phyloP scores from a whole-genome alignment of 129 eudicot genomes.

The Flaveria linearis region DNA sequence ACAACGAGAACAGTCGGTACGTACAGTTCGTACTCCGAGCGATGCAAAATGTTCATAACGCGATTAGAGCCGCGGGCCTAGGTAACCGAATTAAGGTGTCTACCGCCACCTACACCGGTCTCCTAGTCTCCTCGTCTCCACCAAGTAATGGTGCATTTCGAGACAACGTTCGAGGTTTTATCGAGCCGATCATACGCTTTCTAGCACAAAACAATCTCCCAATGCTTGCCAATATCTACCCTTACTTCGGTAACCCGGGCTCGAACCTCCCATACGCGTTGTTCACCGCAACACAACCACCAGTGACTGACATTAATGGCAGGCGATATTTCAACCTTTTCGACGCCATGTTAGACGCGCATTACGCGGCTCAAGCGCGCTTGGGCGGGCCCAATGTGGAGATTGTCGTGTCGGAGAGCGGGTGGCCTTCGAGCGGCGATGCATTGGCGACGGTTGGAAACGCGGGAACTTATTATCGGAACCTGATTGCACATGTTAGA shows the following conservation, averaged over 20 bases:
- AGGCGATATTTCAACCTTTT: slow-evolving; percentile 29
- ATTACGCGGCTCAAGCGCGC: slow-evolving; percentile 36
- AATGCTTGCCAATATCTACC: slow-evolving; percentile 30
- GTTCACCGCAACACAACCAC: slow-evolving; percentile 22
- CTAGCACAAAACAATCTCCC: slow-evolving; percentile 24
- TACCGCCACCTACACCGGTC: slow-evolving; percentile 30
- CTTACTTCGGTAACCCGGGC: background rate
- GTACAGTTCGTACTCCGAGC: slow-evolving; percentile 35
- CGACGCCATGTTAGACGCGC: slow-evolving; percentile 39
- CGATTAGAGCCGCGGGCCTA: slow-evolving; percentile 27
- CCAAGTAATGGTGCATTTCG: slow-evolving; percentile 16
- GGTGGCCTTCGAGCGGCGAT: slow-evolving; percentile 35
- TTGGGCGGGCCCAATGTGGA: slow-evolving; percentile 29
- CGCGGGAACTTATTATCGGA: slow-evolving; percentile 26
- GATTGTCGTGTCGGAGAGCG: slow-evolving; percentile 39
- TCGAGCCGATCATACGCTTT: slow-evolving; percentile 19
- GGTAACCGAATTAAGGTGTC: slow-evolving; percentile 28
- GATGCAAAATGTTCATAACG: slow-evolving; percentile 37
- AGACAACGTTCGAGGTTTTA: slow-evolving; percentile 21
- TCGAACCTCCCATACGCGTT: slow-evolving; percentile 7
- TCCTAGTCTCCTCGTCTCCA: background rate
- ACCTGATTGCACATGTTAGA: slow-evolving; percentile 30
- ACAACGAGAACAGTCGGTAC: slow-evolving; percentile 1
- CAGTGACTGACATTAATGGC: slow-evolving; percentile 17
- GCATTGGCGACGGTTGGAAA: slow-evolving; percentile 5